phyloP scores from a whole-genome alignment of 768 basidiomycete genomes.

The Boletus barrowsii region DNA sequence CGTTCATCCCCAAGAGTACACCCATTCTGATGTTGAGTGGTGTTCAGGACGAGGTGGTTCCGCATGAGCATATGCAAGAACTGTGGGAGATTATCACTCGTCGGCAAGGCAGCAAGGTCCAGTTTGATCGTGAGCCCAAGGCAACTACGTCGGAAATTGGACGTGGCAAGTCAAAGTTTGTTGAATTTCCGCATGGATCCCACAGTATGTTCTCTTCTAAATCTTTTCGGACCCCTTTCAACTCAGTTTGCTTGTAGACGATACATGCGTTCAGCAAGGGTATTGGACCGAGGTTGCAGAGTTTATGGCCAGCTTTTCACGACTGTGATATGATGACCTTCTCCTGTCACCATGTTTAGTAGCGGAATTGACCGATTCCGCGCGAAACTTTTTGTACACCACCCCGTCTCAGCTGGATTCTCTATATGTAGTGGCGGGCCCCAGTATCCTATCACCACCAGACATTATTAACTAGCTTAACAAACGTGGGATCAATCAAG shows the following conservation, averaged over 20 bases:
- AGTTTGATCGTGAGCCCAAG: conserved; percentile 20
- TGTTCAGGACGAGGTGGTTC: conserved; percentile 50
- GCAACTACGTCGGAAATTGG: conserved; percentile 45
- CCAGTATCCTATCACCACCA: neutral
- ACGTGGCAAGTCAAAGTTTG: conserved; percentile 50
- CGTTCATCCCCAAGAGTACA: conserved; percentile 55
- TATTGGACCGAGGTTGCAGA: conserved; percentile 53
- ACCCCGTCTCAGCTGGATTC: neutral
- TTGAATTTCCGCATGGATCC: conserved; percentile 51
- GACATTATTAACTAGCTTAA: neutral
- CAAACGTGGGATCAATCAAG: neutral
- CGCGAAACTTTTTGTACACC: too few species aligned
- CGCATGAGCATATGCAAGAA: conserved; percentile 53
- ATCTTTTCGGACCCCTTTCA: neutral
- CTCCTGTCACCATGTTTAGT: too few species aligned
- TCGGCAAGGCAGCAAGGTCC: conserved; percentile 38
- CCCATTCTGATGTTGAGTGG: conserved; percentile 88
- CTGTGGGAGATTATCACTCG: conserved; percentile 61
- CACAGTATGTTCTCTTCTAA: conserved; percentile 46
- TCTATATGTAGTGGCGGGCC: neutral
- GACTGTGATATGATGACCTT: conserved; percentile 1
- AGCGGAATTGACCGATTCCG: too few species aligned
- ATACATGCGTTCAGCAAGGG: conserved; percentile 53
- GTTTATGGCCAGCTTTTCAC: conserved; percentile 38
- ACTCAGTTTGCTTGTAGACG: conserved; percentile 34